phyloP scores from a whole-genome alignment of 176 grass and related monocot genomes.

The Themeda triandra region DNA sequence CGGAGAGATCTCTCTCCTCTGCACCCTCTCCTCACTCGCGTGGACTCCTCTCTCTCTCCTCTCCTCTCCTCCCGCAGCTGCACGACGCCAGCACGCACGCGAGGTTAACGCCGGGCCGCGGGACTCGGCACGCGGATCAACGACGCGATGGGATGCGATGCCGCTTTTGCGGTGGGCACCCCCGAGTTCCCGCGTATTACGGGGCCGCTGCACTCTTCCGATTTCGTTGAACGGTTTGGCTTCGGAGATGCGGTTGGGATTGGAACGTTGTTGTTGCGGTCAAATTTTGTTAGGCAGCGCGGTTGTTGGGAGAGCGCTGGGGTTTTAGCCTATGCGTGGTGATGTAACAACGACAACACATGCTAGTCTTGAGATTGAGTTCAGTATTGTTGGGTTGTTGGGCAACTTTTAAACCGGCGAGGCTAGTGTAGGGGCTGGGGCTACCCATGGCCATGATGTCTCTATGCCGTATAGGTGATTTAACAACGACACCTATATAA shows the following conservation, averaged over 20 bases:
- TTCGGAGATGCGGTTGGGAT: not conserved
- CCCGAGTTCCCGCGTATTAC: not conserved
- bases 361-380: too few species aligned
- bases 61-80: not conserved
- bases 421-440: too few species aligned
- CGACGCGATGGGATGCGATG: not conserved
- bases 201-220: too few species aligned
- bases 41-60: conserved; percentile 42
- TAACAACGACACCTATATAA: too few species aligned
- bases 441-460: not conserved
- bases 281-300: conserved; percentile 4
- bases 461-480: not conserved
- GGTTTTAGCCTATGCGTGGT: too few species aligned
- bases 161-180: not conserved
- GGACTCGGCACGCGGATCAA: conserved; percentile 43
- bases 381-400: too few species aligned
- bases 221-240: not conserved
- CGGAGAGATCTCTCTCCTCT: conserved; percentile 24
- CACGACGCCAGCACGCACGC: not conserved
- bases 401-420: not conserved
- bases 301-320: too few species aligned
- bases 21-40: conserved; percentile 22
- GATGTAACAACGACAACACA: too few species aligned
- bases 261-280: not conserved
- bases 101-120: not conserved